Evolutionary conservation across 768 basidiomycete species (phyloP).

Genomic region (Suillus subalutaceus): DNA sequence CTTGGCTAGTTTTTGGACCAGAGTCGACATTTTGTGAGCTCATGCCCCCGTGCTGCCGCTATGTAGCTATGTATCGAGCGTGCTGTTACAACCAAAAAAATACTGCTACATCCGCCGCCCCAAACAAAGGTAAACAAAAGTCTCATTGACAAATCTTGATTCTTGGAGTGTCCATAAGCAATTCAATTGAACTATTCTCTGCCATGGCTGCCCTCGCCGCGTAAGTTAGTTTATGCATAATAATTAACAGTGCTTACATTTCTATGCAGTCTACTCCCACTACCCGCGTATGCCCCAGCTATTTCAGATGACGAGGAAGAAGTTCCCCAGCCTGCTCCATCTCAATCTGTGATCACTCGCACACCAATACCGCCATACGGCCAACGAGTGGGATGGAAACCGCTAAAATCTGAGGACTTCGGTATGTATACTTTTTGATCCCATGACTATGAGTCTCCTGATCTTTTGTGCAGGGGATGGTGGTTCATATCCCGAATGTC

Average conservation of each 20-base stretch:
- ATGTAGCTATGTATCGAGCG: conserved; percentile 1
- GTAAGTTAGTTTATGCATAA: conserved; percentile 46
- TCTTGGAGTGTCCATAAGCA: not conserved
- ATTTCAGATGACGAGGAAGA: conserved; percentile 67
- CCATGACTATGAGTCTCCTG: conserved; percentile 7
- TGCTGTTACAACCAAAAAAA: conserved; percentile 26
- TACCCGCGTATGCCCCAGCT: conserved; percentile 57
- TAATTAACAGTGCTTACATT: conserved; percentile 12
- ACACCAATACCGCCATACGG: conserved; percentile 80
- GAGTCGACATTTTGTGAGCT: conserved; percentile 12
- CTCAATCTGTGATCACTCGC: conserved; percentile 50
- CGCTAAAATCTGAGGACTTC: conserved; percentile 80
- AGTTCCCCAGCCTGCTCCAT: conserved; percentile 30
- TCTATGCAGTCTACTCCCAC: conserved; percentile 63
- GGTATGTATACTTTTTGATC: conserved; percentile 48
- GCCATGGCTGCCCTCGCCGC: conserved; percentile 73
- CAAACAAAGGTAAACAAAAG: conserved; percentile 25
- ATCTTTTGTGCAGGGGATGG: conserved; percentile 61
- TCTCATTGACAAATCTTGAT: not conserved
- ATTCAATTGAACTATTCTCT: conserved; percentile 22
- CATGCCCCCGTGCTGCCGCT: conserved; percentile 9
- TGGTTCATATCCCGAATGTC: conserved; percentile 92
- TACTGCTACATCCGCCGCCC: conserved; percentile 23
- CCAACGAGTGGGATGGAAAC: conserved; percentile 84
- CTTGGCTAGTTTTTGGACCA: not conserved